Percentiles rank a stretch among this genome's conserved stretches.
Evolutionary conservation across 2,329 filamentous ascomycete genomes (phyloP).

Genomic region (Sclerotinia nivalis): DNA sequence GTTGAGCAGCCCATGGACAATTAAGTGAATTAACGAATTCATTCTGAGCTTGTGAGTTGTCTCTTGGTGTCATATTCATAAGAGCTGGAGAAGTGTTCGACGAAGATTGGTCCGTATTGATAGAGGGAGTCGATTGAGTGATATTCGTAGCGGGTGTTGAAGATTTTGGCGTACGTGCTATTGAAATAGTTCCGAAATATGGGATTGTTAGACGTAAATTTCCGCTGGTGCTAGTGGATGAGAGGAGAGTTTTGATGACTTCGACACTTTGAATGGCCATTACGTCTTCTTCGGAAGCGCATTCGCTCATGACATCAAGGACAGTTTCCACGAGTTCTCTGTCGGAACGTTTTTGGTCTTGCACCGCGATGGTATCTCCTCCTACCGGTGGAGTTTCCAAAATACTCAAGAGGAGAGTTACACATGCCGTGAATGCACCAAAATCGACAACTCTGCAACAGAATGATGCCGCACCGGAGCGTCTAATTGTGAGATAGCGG

Average conservation of each 20-base stretch:
- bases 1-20: constrained; percentile 20
- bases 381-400: constrained; percentile 29
- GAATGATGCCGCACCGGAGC: constrained; percentile 29
- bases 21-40: neutral
- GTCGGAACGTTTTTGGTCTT: constrained; percentile 31
- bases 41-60: neutral
- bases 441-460: constrained; percentile 41
- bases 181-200: constrained; percentile 40
- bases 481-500: constrained; percentile 35
- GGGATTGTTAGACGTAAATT: constrained; percentile 40
- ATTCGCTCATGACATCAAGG: constrained; percentile 32
- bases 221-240: constrained; percentile 26
- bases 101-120: neutral
- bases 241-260: constrained; percentile 38
- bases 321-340: constrained; percentile 33
- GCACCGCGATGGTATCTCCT: constrained; percentile 25
- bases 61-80: neutral
- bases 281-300: constrained; percentile 27
- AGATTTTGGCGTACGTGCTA: constrained; percentile 26
- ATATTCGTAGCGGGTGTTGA: neutral
- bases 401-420: constrained; percentile 37
- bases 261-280: constrained; percentile 37
- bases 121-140: neutral
- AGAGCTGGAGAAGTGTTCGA: neutral
- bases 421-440: constrained; percentile 35